phyloP scores from a whole-genome alignment of 352 stramenopile species.

The Aphanomyces stellatus region DNA sequence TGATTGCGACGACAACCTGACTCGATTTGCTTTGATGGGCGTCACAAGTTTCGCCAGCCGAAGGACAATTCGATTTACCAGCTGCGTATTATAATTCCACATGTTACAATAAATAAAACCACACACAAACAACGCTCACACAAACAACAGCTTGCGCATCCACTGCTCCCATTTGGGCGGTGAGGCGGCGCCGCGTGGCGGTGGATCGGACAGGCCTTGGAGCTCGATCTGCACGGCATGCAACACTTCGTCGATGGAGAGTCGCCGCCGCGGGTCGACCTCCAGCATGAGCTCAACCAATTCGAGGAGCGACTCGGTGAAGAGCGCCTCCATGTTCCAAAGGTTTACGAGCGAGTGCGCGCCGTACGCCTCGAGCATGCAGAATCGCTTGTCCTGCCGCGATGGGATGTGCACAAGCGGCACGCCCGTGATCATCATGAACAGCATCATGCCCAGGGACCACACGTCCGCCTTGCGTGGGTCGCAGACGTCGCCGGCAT shows the following conservation, averaged over 20 bases:
- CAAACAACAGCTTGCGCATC: neutral
- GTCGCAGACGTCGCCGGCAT: slow-evolving; percentile 31
- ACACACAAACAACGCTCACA: too few species aligned
- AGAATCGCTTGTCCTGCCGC: slow-evolving; percentile 75
- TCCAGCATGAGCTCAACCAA: slow-evolving; percentile 23
- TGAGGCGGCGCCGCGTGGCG: too few species aligned
- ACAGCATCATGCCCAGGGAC: slow-evolving; percentile 54
- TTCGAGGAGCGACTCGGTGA: slow-evolving; percentile 11
- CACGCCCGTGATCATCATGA: slow-evolving; percentile 44
- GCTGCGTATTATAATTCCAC: too few species aligned
- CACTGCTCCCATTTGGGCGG: neutral
- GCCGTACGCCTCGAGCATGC: slow-evolving; percentile 69
- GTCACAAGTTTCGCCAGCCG: too few species aligned
- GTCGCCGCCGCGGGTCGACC: slow-evolving; percentile 21
- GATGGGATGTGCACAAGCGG: slow-evolving; percentile 84
- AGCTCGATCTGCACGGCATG: neutral
- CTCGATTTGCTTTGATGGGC: too few species aligned
- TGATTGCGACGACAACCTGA: too few species aligned
- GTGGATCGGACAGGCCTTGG: neutral
- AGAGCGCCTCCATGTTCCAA: slow-evolving; percentile 37
- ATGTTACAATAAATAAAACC: too few species aligned
- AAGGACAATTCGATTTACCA: too few species aligned
- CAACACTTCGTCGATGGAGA: slow-evolving; percentile 12
- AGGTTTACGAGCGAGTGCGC: slow-evolving; percentile 64
- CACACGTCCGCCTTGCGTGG: slow-evolving; percentile 45